phyloP scores from a whole-genome alignment of 495 filamentous ascomycete species.

The Rostrohypoxylon terebratum region DNA sequence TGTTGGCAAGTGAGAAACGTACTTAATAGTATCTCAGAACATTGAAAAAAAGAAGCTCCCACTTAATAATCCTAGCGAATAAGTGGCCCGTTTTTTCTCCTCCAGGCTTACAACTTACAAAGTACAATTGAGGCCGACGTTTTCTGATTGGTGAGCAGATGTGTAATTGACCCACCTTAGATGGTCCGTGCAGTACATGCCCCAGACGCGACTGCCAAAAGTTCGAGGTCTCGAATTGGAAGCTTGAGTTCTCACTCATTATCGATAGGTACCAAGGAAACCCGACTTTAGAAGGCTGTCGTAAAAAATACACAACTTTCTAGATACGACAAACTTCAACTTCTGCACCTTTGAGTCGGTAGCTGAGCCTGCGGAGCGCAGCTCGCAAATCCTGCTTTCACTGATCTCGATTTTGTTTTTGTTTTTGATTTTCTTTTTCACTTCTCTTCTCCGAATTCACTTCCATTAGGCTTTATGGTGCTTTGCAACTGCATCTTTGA shows the following conservation, averaged over 20 bases:
- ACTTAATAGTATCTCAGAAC: slow-evolving; percentile 19
- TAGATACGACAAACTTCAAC: not conserved
- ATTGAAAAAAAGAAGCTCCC: slow-evolving; percentile 36
- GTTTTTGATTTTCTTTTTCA: not conserved
- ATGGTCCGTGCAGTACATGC: not conserved
- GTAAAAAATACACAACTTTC: not conserved
- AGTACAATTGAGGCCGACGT: not conserved
- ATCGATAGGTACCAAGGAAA: slow-evolving; percentile 13
- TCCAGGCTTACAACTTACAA: not conserved
- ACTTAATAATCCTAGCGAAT: slow-evolving; percentile 34
- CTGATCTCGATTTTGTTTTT: not conserved
- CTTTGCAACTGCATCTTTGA: not conserved
- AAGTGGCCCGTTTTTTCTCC: slow-evolving; percentile 40
- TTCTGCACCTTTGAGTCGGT: not conserved
- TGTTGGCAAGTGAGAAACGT: slow-evolving; percentile 12
- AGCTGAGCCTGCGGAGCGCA: not conserved
- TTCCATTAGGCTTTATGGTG: too few relatives aligned
- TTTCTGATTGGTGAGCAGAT: not conserved
- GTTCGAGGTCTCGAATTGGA: too few relatives aligned
- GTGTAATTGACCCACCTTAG: not conserved
- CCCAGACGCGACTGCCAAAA: not conserved
- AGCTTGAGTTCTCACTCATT: not conserved
- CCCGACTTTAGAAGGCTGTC: not conserved
- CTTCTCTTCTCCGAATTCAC: not conserved
- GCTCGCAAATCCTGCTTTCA: not conserved